These are phyloP conservation scores for Ceratobasidium sp. DNA, from an alignment of 1,284 basidiomycete genomes.

Conservation along the genomic window DNA sequence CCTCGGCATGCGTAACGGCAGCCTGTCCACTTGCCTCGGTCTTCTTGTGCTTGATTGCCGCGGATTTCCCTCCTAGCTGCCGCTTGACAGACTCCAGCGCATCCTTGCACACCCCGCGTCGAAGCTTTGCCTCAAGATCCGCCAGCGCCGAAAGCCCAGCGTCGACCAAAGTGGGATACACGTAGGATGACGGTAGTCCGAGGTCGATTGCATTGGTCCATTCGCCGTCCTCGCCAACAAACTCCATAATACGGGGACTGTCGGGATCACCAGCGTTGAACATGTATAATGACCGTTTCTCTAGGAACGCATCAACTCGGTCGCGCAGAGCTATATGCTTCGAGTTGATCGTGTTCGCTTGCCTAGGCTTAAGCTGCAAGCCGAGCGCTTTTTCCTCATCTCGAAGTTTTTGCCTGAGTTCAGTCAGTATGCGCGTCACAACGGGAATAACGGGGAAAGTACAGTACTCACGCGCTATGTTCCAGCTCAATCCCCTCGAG, in stretches of 20 bases:
- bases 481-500: constrained; percentile 1
- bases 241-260: neutral
- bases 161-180: neutral
- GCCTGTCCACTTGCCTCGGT: neutral
- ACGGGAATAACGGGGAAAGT: neutral
- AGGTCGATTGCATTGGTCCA: neutral
- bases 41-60: neutral
- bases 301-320: neutral
- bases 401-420: neutral
- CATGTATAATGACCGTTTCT: constrained; percentile 6
- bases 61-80: neutral
- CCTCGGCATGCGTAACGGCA: neutral
- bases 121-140: constrained; percentile 4
- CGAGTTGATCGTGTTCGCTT: neutral
- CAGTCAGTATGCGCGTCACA: too few species aligned
- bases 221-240: neutral
- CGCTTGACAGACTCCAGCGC: constrained; percentile 6
- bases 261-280: neutral
- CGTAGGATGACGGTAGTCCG: constrained; percentile 4
- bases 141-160: neutral
- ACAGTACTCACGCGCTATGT: constrained; percentile 9
- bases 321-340: constrained; percentile 8
- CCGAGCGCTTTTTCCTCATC: neutral
- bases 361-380: neutral
- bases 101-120: constrained; percentile 4